phyloP scores from a whole-genome alignment of 257 asterid genomes.

The Rubia yunnanensis region DNA sequence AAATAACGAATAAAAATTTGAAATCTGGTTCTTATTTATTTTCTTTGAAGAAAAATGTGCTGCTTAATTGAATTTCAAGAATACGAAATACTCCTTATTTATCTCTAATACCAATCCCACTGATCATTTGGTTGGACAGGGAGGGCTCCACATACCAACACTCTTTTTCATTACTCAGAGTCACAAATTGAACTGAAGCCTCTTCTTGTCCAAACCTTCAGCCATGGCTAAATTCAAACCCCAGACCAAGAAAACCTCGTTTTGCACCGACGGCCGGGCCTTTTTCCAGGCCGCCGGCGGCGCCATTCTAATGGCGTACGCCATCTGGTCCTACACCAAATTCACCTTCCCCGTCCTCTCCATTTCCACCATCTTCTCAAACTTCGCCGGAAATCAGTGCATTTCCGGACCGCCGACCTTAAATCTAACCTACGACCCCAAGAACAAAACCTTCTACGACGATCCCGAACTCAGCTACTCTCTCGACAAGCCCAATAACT shows the following conservation, averaged over 20 bases:
- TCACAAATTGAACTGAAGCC: not conserved
- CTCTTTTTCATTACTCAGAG: not conserved
- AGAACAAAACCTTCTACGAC: slow-evolving; percentile 49
- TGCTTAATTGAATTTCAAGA: not conserved
- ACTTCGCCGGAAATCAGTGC: not conserved
- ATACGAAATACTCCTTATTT: not conserved
- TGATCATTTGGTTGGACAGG: not conserved
- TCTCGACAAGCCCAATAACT: slow-evolving; percentile 34
- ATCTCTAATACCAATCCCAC: not conserved
- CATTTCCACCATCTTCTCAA: slow-evolving; percentile 13
- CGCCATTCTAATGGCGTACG: slow-evolving; percentile 24
- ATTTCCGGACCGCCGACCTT: not conserved
- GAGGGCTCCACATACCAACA: not conserved
- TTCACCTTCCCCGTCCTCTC: slow-evolving; percentile 30
- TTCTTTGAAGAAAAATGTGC: no score
- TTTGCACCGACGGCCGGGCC: slow-evolving; percentile 14
- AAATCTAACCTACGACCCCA: slow-evolving; percentile 25
- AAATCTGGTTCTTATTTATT: no score
- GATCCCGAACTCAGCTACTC: slow-evolving; percentile 49
- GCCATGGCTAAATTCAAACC: slow-evolving; percentile 22
- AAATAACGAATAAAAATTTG: no score
- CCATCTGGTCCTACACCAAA: slow-evolving; percentile 26
- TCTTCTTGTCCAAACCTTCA: not conserved
- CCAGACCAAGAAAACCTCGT: slow-evolving; percentile 21
- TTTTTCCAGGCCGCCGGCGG: slow-evolving; percentile 17